Evolutionary conservation across 768 basidiomycete species (phyloP).

Genomic region (Rhizopogon salebrosus): DNA sequence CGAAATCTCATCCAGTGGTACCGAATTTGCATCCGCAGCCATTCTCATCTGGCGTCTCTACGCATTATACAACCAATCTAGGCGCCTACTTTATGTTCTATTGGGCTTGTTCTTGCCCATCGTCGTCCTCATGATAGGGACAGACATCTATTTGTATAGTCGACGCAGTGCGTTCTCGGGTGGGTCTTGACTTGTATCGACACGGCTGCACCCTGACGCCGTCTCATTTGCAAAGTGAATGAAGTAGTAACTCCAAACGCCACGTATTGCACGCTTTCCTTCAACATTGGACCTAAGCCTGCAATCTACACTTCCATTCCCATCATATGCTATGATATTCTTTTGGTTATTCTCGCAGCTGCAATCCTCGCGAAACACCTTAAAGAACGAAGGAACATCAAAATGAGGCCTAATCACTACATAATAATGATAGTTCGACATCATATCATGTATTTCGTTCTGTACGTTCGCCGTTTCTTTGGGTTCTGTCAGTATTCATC

Average conservation of each 20-base stretch:
- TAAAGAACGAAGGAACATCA: neutral
- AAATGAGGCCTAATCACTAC: neutral
- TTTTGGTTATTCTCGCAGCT: neutral
- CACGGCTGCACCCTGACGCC: neutral
- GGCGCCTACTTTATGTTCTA: neutral
- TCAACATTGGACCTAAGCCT: neutral
- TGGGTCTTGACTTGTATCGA: neutral
- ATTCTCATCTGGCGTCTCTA: constrained; percentile 1
- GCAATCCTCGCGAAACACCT: neutral
- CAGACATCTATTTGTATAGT: neutral
- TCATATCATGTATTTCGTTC: neutral
- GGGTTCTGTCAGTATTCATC: neutral
- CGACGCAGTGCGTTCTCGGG: neutral
- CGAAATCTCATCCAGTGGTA: too few species aligned
- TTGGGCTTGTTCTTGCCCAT: neutral
- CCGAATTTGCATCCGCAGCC: neutral
- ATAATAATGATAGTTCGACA: neutral
- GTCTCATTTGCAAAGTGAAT: neutral
- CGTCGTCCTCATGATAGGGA: neutral
- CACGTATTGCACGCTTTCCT: neutral
- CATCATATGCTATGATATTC: neutral
- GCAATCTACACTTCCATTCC: neutral
- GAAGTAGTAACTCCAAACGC: neutral
- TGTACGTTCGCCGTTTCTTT: neutral
- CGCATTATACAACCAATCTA: neutral